Conservation (phyloP, 371 early-diverging fungal genomes). For the Haplosporangium sp. region DNA sequence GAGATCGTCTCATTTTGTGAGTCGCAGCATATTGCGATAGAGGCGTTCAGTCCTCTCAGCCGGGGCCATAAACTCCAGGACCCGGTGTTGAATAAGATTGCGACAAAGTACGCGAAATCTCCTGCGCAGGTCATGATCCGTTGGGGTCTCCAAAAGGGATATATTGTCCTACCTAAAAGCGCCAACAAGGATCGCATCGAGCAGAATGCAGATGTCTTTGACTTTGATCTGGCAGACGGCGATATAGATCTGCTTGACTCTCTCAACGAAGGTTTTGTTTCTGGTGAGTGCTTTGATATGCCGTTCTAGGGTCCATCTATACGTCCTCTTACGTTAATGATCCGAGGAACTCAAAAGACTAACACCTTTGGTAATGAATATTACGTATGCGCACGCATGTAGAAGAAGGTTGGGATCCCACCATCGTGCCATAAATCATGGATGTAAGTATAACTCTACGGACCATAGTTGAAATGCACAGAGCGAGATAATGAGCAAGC, state of each 20-base stretch:
- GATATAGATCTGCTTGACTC: conserved; percentile 63
- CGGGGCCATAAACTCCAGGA: conserved; percentile 63
- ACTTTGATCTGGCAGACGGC: conserved; percentile 62
- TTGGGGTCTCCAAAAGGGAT: conserved; percentile 62
- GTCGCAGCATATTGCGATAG: conserved; percentile 60
- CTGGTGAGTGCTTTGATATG: conserved; percentile 16
- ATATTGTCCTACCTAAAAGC: conserved; percentile 69
- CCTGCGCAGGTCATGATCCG: conserved; percentile 62
- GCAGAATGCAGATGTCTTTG: conserved; percentile 66
- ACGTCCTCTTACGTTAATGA: neutral
- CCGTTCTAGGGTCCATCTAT: neutral
- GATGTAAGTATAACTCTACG: too few species aligned
- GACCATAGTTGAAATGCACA: neutral
- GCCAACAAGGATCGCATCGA: conserved; percentile 58
- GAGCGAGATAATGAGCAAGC: neutral
- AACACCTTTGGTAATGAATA: neutral
- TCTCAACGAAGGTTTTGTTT: conserved; percentile 51
- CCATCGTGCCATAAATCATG: conserved; percentile 15
- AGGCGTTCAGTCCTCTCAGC: conserved; percentile 69
- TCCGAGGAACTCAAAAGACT: neutral
- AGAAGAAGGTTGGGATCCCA: conserved; percentile 17
- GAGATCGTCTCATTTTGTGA: conserved; percentile 61
- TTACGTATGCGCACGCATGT: neutral
- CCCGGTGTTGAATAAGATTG: conserved; percentile 58
- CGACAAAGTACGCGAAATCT: conserved; percentile 57